Conservation (phyloP, 257 asterid species). For the Plantago ovata region DNA sequence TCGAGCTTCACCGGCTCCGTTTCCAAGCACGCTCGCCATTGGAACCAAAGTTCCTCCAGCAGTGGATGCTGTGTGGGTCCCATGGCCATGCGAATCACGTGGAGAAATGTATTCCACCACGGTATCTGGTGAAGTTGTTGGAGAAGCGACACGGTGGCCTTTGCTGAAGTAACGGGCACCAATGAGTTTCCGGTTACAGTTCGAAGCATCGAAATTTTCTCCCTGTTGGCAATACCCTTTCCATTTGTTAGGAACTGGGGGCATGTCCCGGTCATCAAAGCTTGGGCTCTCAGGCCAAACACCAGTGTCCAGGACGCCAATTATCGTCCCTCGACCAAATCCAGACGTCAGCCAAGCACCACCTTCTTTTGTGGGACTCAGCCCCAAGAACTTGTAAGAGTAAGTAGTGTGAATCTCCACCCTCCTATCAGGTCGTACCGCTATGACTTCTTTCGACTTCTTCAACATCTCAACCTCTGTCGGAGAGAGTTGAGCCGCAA, state of each 20-base stretch:
- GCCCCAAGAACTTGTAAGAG: conserved; percentile 77
- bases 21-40: conserved; percentile 51
- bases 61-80: conserved; percentile 82
- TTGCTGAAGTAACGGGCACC: conserved; percentile 77
- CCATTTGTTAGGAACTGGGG: conserved; percentile 73
- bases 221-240: conserved; percentile 74
- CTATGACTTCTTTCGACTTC: conserved; percentile 42
- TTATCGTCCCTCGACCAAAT: conserved; percentile 71
- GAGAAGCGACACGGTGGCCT: conserved; percentile 70
- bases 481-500: conserved; percentile 64
- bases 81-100: conserved; percentile 87
- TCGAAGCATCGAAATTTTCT: conserved; percentile 45
- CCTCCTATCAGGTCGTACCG: conserved; percentile 62
- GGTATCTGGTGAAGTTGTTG: conserved; percentile 27
- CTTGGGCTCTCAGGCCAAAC: conserved; percentile 93
- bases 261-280: conserved; percentile 67
- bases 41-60: conserved; percentile 65
- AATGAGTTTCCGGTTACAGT: conserved; percentile 66
- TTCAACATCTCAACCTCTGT: conserved; percentile 40
- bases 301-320: conserved; percentile 86
- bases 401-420: conserved; percentile 70
- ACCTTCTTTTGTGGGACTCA: conserved; percentile 30
- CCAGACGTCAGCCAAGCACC: conserved; percentile 66
- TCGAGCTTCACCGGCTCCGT: conserved; percentile 71
- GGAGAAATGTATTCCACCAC: conserved; percentile 60